Evolutionary conservation across 1,284 basidiomycete genomes (phyloP), one percentile per base, ranked within the genome.

Genomic region (Pyrrhoderma lamaoense): DNA sequence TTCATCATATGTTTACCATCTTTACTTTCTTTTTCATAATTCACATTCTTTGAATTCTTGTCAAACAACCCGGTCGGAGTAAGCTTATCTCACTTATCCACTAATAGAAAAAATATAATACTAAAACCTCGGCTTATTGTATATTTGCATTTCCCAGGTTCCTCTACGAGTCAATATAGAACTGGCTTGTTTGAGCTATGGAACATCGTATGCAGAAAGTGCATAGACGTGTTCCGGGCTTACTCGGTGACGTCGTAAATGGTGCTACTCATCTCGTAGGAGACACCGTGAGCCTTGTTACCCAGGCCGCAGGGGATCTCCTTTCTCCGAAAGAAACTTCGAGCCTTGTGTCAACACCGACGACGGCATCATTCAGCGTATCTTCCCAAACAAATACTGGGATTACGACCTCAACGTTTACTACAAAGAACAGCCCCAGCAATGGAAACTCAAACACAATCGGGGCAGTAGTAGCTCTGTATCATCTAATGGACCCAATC

Each of bases 241-340:
- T 46, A 18, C 45, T 47, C 11, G 46, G 36, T 7, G 36, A 47
- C 27, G 1, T 47, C 19, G 35, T 47, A 27, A 14, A 38, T 38
- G 46, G 46, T 27, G 36, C 40, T 19, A 38, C 18, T 7, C 22
- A 8, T 14, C 21, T 47, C 21, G 46, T 25, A 11, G 21, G 40
- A 14, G 21, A 47, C 11, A 38, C 46, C 7, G 46, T 38, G 5
- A 38, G 36, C 36, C 34, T 36, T 16, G 46, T 47, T 2, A 38
- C 40, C 13, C 36, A 38, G 36, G 14, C 34, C 7, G 46, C 37
- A 21, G 46, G 37, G 23, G 40, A 47, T 22, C 21, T 22, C 13
- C 21, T 47, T 36, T 13, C 40, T 22, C 13, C 37, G 18, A 36
- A 36, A 38, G 16, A 36, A 9, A 2, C 46, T 23, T 31, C 45